Base-by-base conservation (phyloP, 305 asterid genomes). In the Galium porrigens region DNA sequence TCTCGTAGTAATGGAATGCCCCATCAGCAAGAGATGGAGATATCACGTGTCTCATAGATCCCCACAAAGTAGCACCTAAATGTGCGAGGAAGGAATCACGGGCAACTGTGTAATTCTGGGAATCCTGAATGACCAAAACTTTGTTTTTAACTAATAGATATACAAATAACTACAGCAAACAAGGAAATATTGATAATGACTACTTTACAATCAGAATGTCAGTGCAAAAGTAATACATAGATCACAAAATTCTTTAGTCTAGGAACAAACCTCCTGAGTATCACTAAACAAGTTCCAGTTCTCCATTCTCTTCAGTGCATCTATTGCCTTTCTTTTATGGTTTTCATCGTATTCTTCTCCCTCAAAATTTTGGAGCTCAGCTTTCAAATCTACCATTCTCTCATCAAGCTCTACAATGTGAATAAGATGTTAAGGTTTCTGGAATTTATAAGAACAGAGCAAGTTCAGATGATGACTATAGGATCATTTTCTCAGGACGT, bases 1-100 rank as follows among this genome's bases (percentile, higher is more conserved):
- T 89, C 71, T 94, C 97, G 68, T 89, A 90, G 73, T 89, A 85
- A 77, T 94, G 99, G 77, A 94, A 94, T 72, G 97, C 96, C 68
- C 97, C 99, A 74, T 89, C 99, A n/a, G 97, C 91, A 79, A 89
- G 85, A 59, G 99, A 94, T 73, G 99, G 99, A 73, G 99, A 81
- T 75, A 89, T 77, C 25, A 87, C 76, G 83, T 89, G 97, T 71
- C 96, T 87, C 88, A 89, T 73, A 25, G 96, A 94, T 64, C 97
- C 97, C 99, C 97, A 94, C 67, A 94, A 79, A 62, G 96, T 84
- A 56, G 94, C 95, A 78, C 97, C 99, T 58, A 94, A 83, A 80
- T 94, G 96, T 72, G 99, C 88, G 73, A 94, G 96, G 79, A 94
- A 94, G 59, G 85, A 81, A 81, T 94, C 99, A 17, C 94, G 97